Base-by-base conservation (phyloP, 495 filamentous ascomycete genomes). In the Xanthoparmelia taractica region DNA sequence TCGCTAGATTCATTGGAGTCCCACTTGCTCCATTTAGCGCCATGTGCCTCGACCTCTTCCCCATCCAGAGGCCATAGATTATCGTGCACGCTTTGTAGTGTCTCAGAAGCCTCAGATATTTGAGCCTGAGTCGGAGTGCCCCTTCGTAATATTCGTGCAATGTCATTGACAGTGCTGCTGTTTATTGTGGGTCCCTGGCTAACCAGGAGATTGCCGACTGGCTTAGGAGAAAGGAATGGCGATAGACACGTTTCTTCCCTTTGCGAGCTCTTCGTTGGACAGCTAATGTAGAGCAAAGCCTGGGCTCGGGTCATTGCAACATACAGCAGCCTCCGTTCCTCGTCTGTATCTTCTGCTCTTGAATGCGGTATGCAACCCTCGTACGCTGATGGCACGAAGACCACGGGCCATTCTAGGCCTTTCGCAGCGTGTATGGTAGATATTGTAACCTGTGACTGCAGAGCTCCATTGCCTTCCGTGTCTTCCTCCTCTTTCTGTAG, bases 271-370 rank as follows among this genome's bases (percentile, higher is more conserved):
- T 80, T 82, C 29, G 81, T 72, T 1, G 95, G 92, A 61, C 85
- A 88, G 69, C 91, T 96, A 58, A 97, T 80, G 68, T 97, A 97
- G n/a, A 99, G 78, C 38, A 99, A 75, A 10, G 84, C 87, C 72
- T 97, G 87, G 2, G 95, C 94, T 75, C 94, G 80, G 7, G 95
- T 99, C 95, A 99, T 99, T 11, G 93, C 95, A 8, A 99, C 95
- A 72, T 97, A 99, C 0, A 99, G 79, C 58, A 99, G 74, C 58
- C 95, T 78, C 63, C 95, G 79, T 71, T 99, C 95, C 73, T 99
- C 95, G 63, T 93, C 88, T 20, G 79, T 77, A 69, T 97, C 92
- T 56, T 99, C 95, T 15, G 92, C 84, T 65, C 94, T 81, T n/a
- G 87, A 88, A 74, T 99, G 95, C 3, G 95, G 95, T 60, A 97